Conservation (phyloP, 345 rosid genomes). For the Hibiscus mutabilis region DNA sequence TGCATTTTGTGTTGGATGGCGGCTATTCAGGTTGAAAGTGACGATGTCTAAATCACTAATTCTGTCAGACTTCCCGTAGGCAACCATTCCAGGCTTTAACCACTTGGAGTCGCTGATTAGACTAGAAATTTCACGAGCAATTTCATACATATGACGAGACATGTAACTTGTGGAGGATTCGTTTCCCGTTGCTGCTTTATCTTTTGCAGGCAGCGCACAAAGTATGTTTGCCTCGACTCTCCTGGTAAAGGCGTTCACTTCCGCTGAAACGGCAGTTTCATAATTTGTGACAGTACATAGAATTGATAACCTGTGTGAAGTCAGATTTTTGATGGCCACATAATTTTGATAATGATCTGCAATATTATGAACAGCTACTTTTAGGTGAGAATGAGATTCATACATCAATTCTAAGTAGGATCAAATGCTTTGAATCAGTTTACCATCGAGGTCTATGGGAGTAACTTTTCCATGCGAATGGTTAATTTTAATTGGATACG, state of each 20-base stretch:
- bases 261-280: background rate
- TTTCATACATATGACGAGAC: slow-evolving; percentile 2
- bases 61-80: background rate
- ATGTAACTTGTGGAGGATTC: slow-evolving; percentile 3
- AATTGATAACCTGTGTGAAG: background rate
- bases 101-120: background rate
- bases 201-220: background rate
- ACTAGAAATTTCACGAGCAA: background rate
- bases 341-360: background rate
- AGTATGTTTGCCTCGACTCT: background rate
- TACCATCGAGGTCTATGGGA: slow-evolving; percentile 4
- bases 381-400: background rate
- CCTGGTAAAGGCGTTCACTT: background rate
- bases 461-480: background rate
- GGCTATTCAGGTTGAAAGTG: background rate
- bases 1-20: background rate
- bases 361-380: background rate
- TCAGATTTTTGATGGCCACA: background rate
- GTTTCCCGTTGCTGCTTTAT: background rate
- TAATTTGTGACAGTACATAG: background rate
- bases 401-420: background rate
- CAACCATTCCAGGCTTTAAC: background rate
- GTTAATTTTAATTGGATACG: background rate
- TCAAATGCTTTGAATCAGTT: background rate
- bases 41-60: background rate